Evolutionary conservation across 2,329 filamentous ascomycete genomes (phyloP), one percentile per base, ranked within the genome.

Genomic region (Mariannaea sp.): DNA sequence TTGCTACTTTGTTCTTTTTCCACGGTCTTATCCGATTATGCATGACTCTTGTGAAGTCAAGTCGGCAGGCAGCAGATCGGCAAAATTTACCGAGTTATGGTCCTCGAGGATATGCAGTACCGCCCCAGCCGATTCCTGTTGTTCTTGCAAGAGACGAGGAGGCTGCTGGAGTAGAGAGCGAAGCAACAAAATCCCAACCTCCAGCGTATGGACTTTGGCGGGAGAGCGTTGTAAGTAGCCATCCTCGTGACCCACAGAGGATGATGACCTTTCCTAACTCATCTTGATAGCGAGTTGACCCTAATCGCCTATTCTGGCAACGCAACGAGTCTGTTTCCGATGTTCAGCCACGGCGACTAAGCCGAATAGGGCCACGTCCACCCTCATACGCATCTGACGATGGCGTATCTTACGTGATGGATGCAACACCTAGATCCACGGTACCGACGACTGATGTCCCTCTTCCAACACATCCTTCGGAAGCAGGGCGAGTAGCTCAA

Each of bases 201-300:
- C 92, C 92, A 0, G 90, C 90, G 2, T 96, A 96, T 68, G 92
- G 92, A 0, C 75, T 91, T 1, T 95, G 90, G 89, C 80, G 90
- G 46, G 86, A 87, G 70, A 93, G 88, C 65, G 89, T 94, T 72
- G 87, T 90, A 80, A 71, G 86, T 84, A 41, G n/a, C n/a, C n/a
- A n/a, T n/a, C n/a, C n/a, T n/a, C n/a, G n/a, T 19, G 9, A n/a
- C 7, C 14, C 14, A 26, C n/a, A 27, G 52, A 35, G n/a, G n/a
- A n/a, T n/a, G n/a, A n/a, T n/a, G n/a, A n/a, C n/a, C n/a, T n/a
- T n/a, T n/a, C n/a, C 58, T 66, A 44, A 58, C n/a, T 32, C 13
- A 9, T 5, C 5, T 42, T 17, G 32, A 22, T 63, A 89, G 83
- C 81, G 89, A 41, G 87, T 92, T 26, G 88, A 96, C 65, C 91